Evolutionary conservation across 257 asterid species (phyloP).

Genomic region (Sherardia arvensis): DNA sequence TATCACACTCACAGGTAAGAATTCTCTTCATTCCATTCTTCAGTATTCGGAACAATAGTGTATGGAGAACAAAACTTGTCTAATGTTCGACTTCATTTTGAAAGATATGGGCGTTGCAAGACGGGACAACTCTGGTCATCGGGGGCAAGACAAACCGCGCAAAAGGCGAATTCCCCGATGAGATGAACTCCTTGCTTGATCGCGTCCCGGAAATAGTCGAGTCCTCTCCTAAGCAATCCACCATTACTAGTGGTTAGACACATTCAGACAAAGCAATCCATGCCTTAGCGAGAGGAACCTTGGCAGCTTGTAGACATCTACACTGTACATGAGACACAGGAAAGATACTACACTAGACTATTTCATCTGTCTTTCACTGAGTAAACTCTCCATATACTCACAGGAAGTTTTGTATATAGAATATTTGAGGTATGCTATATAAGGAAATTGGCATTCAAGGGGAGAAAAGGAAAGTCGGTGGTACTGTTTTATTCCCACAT

Average conservation of each 20-base stretch:
- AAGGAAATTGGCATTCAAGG: no score
- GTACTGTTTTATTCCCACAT: not conserved
- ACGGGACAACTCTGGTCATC: conserved; percentile 57
- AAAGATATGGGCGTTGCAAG: conserved; percentile 84
- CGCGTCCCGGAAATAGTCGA: conserved; percentile 71
- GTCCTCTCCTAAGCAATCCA: conserved; percentile 32
- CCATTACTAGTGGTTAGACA: conserved; percentile 29
- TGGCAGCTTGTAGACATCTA: not conserved
- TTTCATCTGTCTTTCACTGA: not conserved
- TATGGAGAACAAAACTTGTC: not conserved
- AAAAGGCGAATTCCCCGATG: conserved; percentile 69
- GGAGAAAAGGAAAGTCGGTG: not conserved
- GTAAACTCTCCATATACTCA: conserved; percentile 2
- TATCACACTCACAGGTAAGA: conserved; percentile 82
- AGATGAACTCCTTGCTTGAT: conserved; percentile 55
- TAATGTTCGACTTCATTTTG: not conserved
- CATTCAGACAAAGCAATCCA: not conserved
- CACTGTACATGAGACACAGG: not conserved
- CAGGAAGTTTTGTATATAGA: not conserved
- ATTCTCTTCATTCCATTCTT: not conserved
- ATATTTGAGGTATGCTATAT: not conserved
- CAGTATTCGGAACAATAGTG: not conserved
- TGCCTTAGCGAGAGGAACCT: not conserved
- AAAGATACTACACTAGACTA: not conserved
- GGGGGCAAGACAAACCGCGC: conserved; percentile 87